Conservation (phyloP, 2,329 filamentous ascomycete species). For the Sporothrix schenckii region DNA sequence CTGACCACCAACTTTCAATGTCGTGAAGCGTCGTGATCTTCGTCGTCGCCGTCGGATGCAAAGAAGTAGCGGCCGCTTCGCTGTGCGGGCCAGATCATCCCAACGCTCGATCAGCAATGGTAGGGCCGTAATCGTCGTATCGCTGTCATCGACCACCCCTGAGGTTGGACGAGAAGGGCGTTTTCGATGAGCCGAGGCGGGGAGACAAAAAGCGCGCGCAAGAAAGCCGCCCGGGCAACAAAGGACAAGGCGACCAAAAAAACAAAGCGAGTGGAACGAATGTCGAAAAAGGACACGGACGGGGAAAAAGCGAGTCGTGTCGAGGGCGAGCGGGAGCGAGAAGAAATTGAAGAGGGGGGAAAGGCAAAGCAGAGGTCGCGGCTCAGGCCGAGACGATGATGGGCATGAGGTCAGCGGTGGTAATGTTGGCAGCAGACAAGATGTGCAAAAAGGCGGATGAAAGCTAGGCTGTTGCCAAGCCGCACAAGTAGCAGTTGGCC, state of each 20-base stretch:
- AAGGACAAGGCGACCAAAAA: background rate
- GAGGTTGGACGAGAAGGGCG: background rate
- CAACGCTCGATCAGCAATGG: background rate
- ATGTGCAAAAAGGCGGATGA: conserved; percentile 4
- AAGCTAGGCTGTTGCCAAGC: conserved; percentile 25
- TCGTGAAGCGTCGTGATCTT: background rate
- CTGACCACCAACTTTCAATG: background rate
- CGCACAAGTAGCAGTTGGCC: conserved; percentile 15
- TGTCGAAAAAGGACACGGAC: conserved; percentile 1
- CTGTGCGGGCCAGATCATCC: conserved; percentile 4
- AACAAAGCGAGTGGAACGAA: conserved; percentile 11
- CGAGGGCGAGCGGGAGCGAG: conserved; percentile 9
- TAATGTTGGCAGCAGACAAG: conserved; percentile 17
- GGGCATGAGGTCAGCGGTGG: conserved; percentile 8
- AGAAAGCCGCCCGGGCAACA: background rate
- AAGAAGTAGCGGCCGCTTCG: background rate
- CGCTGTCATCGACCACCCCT: background rate
- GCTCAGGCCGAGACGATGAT: conserved; percentile 12
- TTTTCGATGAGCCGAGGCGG: background rate
- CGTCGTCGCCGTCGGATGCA: background rate
- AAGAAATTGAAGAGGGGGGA: background rate
- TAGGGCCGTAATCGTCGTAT: background rate
- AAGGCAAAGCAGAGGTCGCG: background rate
- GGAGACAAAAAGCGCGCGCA: conserved; percentile 12
- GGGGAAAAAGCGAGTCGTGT: background rate